phyloP scores from a whole-genome alignment of 371 early-diverging fungal species.

The Dichotomocladium elegans region DNA sequence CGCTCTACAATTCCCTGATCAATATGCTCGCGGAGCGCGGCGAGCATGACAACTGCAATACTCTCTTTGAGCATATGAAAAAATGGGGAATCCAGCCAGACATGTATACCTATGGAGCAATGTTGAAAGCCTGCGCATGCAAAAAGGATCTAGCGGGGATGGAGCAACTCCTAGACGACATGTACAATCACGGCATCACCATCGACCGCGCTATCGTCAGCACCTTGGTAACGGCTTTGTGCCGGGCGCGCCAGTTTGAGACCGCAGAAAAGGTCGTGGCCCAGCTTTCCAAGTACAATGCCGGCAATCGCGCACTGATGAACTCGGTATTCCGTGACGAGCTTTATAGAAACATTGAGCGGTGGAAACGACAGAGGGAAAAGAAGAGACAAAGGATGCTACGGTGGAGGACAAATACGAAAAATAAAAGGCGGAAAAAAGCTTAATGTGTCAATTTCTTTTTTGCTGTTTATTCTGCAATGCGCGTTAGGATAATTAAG shows the following conservation, averaged over 20 bases:
- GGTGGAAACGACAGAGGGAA: background rate
- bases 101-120: conserved; percentile 6
- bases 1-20: conserved; percentile 7
- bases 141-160: background rate
- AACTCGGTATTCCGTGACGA: background rate
- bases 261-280: conserved; percentile 3
- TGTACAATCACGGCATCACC: conserved; percentile 5
- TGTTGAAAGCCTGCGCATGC: conserved; percentile 7
- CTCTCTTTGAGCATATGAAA: conserved; percentile 6
- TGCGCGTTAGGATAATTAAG: too few species aligned
- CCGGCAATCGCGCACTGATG: background rate
- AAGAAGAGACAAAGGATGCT: background rate
- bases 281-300: background rate
- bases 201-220: conserved; percentile 10
- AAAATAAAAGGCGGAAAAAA: background rate
- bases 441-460: too few species aligned
- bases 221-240: conserved; percentile 7
- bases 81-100: conserved; percentile 3
- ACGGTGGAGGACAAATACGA: background rate
- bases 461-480: too few species aligned
- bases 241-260: conserved; percentile 3
- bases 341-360: background rate
- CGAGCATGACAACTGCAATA: background rate
- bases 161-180: conserved; percentile 8
- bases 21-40: conserved; percentile 1